These are phyloP conservation scores for Neofusicoccum cordaticola DNA, from an alignment of 2,329 filamentous ascomycete genomes.

Conservation along the genomic window DNA sequence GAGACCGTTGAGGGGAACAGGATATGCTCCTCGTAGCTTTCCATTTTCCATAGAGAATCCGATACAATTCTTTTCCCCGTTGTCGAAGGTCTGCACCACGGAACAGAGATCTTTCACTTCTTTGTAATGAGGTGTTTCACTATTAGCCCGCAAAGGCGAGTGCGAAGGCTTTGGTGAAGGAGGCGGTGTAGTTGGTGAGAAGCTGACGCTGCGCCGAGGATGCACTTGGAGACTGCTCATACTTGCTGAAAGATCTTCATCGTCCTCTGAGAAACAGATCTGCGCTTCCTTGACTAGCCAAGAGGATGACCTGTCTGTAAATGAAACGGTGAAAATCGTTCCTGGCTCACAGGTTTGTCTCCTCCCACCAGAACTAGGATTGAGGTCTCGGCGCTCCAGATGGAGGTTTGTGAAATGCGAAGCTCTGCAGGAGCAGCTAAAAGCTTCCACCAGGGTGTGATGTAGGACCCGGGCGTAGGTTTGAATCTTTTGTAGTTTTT, in stretches of 20 bases:
- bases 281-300: constrained; percentile 35
- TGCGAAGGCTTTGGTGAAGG: constrained; percentile 23
- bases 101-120: constrained; percentile 30
- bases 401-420: constrained; percentile 34
- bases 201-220: constrained; percentile 31
- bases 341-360: constrained; percentile 17
- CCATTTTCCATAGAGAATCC: constrained; percentile 34
- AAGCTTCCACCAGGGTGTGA: constrained; percentile 27
- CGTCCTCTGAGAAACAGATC: constrained; percentile 30
- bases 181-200: constrained; percentile 22
- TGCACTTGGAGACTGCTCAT: background rate
- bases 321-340: constrained; percentile 33
- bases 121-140: constrained; percentile 15
- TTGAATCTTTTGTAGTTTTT: constrained; percentile 33
- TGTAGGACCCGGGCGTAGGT: constrained; percentile 33
- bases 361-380: constrained; percentile 23
- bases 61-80: constrained; percentile 24
- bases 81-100: background rate
- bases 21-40: constrained; percentile 29
- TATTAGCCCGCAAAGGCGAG: background rate
- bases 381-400: constrained; percentile 28
- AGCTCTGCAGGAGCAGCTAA: constrained; percentile 34
- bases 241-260: constrained; percentile 21
- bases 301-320: constrained; percentile 24
- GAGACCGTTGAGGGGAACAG: constrained; percentile 19